phyloP scores from a whole-genome alignment of 2,329 filamentous ascomycete species.

The Didymella pinodella region DNA sequence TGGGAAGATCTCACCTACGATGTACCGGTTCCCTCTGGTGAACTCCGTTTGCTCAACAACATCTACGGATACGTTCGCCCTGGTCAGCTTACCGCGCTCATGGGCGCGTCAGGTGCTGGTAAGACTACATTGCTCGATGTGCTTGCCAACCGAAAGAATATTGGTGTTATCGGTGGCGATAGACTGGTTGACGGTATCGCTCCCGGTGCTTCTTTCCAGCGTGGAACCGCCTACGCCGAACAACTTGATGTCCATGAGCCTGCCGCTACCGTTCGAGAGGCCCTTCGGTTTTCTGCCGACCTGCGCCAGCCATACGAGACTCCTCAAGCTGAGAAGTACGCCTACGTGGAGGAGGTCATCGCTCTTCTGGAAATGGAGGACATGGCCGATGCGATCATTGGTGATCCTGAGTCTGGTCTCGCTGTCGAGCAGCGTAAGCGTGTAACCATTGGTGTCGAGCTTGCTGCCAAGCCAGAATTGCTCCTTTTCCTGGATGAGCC shows the following conservation, averaged over 20 bases:
- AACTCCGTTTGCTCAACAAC: conserved; percentile 63
- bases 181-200: conserved; percentile 68
- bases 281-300: conserved; percentile 70
- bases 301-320: conserved; percentile 68
- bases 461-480: conserved; percentile 72
- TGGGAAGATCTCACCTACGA: conserved; percentile 68
- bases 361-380: conserved; percentile 71
- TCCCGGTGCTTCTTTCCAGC: conserved; percentile 67
- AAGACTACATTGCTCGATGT: conserved; percentile 88
- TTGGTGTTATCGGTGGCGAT: conserved; percentile 69
- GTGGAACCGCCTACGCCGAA: conserved; percentile 70
- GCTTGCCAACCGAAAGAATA: conserved; percentile 70
- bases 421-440: conserved; percentile 72
- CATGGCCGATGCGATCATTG: conserved; percentile 71
- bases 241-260: conserved; percentile 71
- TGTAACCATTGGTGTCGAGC: conserved; percentile 69
- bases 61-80: conserved; percentile 65
- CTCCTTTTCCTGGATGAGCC: conserved; percentile 82
- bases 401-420: conserved; percentile 66
- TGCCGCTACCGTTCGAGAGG: conserved; percentile 70
- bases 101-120: conserved; percentile 69
- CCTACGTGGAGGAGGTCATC: conserved; percentile 72
- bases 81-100: conserved; percentile 60
- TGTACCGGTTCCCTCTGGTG: conserved; percentile 72
- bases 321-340: conserved; percentile 67